These are phyloP conservation scores for Monosiga brevicollis DNA, from an alignment of 78 protist genomes.

Conservation along the genomic window DNA sequence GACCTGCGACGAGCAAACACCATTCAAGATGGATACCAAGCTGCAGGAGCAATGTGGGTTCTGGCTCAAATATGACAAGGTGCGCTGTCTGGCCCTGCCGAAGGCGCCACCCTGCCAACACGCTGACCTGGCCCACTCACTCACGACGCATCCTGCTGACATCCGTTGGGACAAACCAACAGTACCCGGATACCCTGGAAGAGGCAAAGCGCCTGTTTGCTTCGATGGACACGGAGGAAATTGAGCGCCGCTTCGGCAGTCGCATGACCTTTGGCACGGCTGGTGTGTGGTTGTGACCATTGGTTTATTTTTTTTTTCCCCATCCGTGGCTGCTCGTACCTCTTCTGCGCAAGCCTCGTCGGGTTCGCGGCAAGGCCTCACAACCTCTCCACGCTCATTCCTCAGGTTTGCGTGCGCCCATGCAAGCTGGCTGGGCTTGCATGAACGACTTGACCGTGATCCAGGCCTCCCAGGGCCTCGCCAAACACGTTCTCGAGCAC, in stretches of 20 bases:
- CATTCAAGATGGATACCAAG: too few species aligned
- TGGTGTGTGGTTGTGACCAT: background rate
- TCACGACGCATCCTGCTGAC: too few species aligned
- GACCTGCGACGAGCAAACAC: too few species aligned
- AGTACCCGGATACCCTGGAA: too few species aligned
- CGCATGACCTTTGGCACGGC: slow-evolving; percentile 40
- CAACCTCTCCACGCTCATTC: too few species aligned
- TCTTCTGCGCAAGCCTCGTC: background rate
- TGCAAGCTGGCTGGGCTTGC: slow-evolving; percentile 82
- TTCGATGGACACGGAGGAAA: background rate
- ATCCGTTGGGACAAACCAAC: too few species aligned
- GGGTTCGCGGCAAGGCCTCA: background rate
- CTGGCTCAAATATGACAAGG: too few species aligned
- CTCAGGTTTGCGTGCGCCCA: slow-evolving; percentile 78
- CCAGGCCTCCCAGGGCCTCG: slow-evolving; percentile 72
- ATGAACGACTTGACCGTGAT: slow-evolving; percentile 86
- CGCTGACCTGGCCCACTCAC: too few species aligned
- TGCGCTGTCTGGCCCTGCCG: too few species aligned
- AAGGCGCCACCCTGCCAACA: too few species aligned
- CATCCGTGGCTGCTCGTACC: background rate
- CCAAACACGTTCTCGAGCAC: slow-evolving; percentile 8
- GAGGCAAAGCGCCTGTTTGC: too few species aligned
- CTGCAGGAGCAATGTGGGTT: too few species aligned
- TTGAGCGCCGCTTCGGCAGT: background rate
- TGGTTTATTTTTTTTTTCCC: background rate